Evolutionary conservation across 495 filamentous ascomycete genomes (phyloP), one percentile per base, ranked within the genome.

Genomic region (Niebla homalea): DNA sequence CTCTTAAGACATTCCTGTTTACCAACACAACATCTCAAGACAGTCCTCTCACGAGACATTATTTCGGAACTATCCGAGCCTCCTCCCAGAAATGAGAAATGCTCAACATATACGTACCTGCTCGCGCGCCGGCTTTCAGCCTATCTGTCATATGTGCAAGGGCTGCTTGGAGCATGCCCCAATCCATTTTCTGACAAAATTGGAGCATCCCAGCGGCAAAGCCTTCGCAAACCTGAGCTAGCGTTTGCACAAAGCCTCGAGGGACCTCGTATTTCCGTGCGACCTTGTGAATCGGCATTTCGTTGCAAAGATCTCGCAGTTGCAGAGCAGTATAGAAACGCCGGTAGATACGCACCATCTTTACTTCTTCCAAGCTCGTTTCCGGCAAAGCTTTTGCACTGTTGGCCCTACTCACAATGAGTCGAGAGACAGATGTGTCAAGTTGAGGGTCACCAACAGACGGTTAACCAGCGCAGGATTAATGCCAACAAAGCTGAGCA

Each of bases 311-410:
- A 57, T 89, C 84, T 18, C 86, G 80, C 35, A 92, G 76, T 59
- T 89, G 87, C 40, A 92, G 75, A 11, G 86, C 83, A 16, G 83
- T 69, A 57, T 87, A 92, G 57, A 87, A 87, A 16, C 85, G 77
- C n/a, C 77, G 76, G 58, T 89, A 87, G 35, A 84, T 75, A 11
- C 78, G 73, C 2, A 75, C 74, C 22, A 62, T 70, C 43, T 79
- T 74, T 18, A 78, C 71, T 52, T 87, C 80, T 36, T 72, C 68
- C 1, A 70, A 58, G 0, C 72, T 84, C 10, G 67, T 73, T 62
- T 87, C 83, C 62, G 77, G 84, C 18, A 89, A 61, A 1, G 65
- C 62, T 38, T 66, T 72, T 3, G 76, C 83, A 40, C 83, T 83
- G 58, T 80, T 79, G 14, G 81, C 81, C 80, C 84, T 88, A 48